Evolutionary conservation across 139 green algal genomes (phyloP).

Genomic region (Coelastrella sp.): DNA sequence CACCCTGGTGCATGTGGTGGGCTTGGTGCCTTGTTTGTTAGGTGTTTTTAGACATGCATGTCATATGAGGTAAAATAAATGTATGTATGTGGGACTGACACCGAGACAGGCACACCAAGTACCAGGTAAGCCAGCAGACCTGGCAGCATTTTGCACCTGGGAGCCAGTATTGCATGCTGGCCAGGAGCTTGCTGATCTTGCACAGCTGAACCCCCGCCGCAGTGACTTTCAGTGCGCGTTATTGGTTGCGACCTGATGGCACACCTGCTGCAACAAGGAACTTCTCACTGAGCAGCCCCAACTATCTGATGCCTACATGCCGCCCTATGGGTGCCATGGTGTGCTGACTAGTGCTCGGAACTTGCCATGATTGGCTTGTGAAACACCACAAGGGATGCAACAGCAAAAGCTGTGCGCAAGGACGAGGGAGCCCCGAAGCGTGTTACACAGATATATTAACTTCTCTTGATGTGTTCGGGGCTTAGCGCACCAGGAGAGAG

Average conservation of each 20-base stretch:
- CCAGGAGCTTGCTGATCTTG: background rate
- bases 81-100: conserved; percentile 74
- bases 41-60: background rate
- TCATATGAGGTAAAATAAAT: too few species aligned
- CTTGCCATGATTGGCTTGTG: background rate
- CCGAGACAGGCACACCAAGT: conserved; percentile 72
- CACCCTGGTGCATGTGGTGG: too few species aligned
- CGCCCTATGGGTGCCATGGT: conserved; percentile 33
- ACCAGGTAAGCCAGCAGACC: conserved; percentile 32
- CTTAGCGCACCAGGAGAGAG: too few species aligned
- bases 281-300: background rate
- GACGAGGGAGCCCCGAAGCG: background rate
- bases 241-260: background rate
- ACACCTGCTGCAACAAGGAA: background rate
- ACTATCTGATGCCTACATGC: background rate
- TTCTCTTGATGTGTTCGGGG: too few species aligned
- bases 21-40: too few species aligned
- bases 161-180: background rate
- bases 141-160: background rate
- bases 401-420: background rate
- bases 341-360: conserved; percentile 29
- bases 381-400: background rate
- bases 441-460: too few species aligned
- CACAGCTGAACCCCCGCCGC: background rate
- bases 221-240: too few species aligned